These are phyloP conservation scores for Erythrobasidium hasegawianum DNA, from an alignment of 1,284 basidiomycete genomes.

Conservation along the genomic window DNA sequence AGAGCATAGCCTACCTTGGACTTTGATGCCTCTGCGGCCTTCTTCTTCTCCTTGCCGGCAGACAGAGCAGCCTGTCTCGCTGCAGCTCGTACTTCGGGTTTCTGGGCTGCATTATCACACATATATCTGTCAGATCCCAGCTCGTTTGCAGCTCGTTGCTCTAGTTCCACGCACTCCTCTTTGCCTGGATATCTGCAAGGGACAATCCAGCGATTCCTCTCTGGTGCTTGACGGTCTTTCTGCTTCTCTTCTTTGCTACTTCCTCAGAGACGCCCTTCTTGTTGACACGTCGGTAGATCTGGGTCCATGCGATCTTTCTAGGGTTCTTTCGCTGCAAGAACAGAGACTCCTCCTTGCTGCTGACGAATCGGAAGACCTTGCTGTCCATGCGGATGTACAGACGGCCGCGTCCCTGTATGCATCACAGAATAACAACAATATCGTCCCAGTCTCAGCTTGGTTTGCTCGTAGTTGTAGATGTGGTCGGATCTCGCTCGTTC, in stretches of 20 bases:
- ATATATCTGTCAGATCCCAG: background rate
- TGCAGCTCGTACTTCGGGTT: slow-evolving; percentile 75
- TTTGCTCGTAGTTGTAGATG: background rate
- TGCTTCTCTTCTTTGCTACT: slow-evolving; percentile 96
- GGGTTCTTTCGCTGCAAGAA: slow-evolving; percentile 99
- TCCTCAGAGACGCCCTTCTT: slow-evolving; percentile 99
- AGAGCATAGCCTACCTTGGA: slow-evolving; percentile 29
- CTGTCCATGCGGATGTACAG: slow-evolving; percentile 94
- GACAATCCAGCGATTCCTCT: slow-evolving; percentile 98
- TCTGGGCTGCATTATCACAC: slow-evolving; percentile 55
- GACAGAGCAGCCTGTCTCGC: slow-evolving; percentile 40
- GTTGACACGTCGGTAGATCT: slow-evolving; percentile 96
- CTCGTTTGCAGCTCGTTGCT: background rate
- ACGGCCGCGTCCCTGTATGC: slow-evolving; percentile 55
- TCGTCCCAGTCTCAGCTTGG: background rate
- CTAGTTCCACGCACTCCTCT: slow-evolving; percentile 60
- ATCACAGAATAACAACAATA: no score
- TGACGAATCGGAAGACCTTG: slow-evolving; percentile 66
- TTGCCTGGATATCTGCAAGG: slow-evolving; percentile 81
- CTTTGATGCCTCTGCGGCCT: slow-evolving; percentile 43
- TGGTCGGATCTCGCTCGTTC: slow-evolving; percentile 2
- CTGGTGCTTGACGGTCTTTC: slow-evolving; percentile 96
- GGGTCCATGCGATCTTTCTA: slow-evolving; percentile 98
- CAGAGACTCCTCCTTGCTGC: slow-evolving; percentile 87
- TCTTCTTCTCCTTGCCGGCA: slow-evolving; percentile 45